Percentiles rank a stretch among this genome's conserved stretches.
Conservation (phyloP, 768 basidiomycete species). For the Polyporus arcularius region DNA sequence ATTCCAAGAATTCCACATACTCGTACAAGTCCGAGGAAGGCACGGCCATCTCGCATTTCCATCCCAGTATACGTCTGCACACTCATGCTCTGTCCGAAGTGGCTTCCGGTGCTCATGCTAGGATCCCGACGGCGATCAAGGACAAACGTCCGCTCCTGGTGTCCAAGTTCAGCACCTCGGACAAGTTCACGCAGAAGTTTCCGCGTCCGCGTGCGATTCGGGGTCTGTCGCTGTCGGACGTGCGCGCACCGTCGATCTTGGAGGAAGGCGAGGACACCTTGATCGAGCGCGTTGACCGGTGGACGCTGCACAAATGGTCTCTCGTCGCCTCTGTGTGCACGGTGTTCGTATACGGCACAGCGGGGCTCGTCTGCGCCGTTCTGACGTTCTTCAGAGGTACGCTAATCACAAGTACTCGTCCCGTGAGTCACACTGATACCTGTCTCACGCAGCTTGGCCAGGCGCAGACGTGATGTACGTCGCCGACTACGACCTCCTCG, state of each 20-base stretch:
- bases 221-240: conserved; percentile 4
- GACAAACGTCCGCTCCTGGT: conserved; percentile 19
- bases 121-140: conserved; percentile 14
- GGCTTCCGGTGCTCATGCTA: too few relatives aligned
- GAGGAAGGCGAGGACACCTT: conserved; percentile 41
- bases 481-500: conserved; percentile 56
- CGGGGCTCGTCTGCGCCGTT: conserved; percentile 50
- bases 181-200: conserved; percentile 55
- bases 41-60: conserved; percentile 10
- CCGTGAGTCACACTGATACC: neutral
- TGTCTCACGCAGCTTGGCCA: conserved; percentile 48
- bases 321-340: conserved; percentile 55
- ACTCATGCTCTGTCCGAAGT: too few relatives aligned
- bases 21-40: conserved; percentile 5
- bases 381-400: conserved; percentile 62
- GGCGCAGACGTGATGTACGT: conserved; percentile 64
- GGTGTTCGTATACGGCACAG: conserved; percentile 56
- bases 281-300: conserved; percentile 43
- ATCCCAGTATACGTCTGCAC: too few relatives aligned
- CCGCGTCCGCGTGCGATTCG: conserved; percentile 39
- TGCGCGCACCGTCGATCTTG: conserved; percentile 29
- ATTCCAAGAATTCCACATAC: conserved; percentile 9
- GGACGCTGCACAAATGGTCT: conserved; percentile 67
- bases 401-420: conserved; percentile 15
- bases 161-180: conserved; percentile 25